Evolutionary conservation across 805 yeast genomes (phyloP), one percentile per base, ranked within the genome.

Genomic region (Citeromyces matritensis): DNA sequence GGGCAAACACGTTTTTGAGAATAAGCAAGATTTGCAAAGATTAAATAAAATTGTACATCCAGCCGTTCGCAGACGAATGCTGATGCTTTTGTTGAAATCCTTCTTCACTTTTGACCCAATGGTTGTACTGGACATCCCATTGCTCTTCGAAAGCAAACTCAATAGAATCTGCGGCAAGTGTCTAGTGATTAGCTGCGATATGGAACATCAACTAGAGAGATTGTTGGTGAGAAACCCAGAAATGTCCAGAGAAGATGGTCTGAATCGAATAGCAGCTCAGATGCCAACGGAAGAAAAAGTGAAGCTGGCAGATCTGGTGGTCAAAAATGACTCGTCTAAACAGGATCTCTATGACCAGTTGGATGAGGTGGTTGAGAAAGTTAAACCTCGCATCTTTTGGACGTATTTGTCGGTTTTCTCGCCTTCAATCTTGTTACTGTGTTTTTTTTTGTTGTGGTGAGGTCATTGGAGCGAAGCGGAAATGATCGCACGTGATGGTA

Each of bases 1-100:
- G 30, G 97, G 98, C 0, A 55, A 60, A 29, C 69, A 74, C 35
- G 91, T 88, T 2, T 91, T 91, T 54, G 76, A 73, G 1, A 62
- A 82, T 44, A 69, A 59, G 25, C 60, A 57, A 8, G 76, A 73
- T 32, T 55, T 91, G 27, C 48, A 55, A 33, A 58, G 53, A 12
- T 58, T 91, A 38, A 91, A 91, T 47, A 45, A 63, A 3, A 73
- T 91, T 9, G 82, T 86, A 0, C 99, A 91, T 47, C 95, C 96
- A 0, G 88, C 83, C 5, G 86, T 91, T 2, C 64, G 77, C 29
- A 57, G 65, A 39, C 79, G 70, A 29, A 83, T 88, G 45, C 48
- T 69, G 6, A 55, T 63, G 52, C 69, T 67, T 41, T 55, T 83
- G 1, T 24, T 77, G 2, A 36, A 40, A 32, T 68, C 69, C 11